These are phyloP conservation scores for Chalaropsis thielavioides DNA, from an alignment of 2,329 filamentous ascomycete species.

Conservation along the genomic window DNA sequence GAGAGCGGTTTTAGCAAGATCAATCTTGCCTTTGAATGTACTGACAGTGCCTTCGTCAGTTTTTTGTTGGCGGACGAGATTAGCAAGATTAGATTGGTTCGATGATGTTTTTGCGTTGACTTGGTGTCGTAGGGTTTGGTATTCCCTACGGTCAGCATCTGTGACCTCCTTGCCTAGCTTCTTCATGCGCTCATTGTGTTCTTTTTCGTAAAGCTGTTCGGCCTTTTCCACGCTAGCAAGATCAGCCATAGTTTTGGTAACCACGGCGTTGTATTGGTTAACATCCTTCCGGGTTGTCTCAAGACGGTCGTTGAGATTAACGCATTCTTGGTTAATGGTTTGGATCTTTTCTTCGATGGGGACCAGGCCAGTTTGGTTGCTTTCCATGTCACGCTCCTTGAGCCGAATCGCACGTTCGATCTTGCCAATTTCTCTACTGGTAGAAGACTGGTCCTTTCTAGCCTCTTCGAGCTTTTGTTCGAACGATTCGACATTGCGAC, in stretches of 20 bases:
- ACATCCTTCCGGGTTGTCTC: slow-evolving; percentile 61
- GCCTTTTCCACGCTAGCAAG: slow-evolving; percentile 78
- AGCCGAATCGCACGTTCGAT: slow-evolving; percentile 73
- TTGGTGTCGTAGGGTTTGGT: slow-evolving; percentile 69
- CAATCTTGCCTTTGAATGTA: slow-evolving; percentile 76
- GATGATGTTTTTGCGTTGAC: slow-evolving; percentile 69
- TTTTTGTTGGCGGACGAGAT: slow-evolving; percentile 75
- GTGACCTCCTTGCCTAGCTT: slow-evolving; percentile 77
- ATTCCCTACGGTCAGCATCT: slow-evolving; percentile 76
- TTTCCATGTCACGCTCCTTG: slow-evolving; percentile 77
- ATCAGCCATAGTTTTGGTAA: slow-evolving; percentile 65
- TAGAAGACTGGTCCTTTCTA: slow-evolving; percentile 66
- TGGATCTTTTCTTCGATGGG: slow-evolving; percentile 86
- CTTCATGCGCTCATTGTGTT: slow-evolving; percentile 72
- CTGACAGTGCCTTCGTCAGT: slow-evolving; percentile 84
- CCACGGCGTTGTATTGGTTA: slow-evolving; percentile 51
- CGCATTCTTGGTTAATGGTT: slow-evolving; percentile 57
- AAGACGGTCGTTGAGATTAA: slow-evolving; percentile 52
- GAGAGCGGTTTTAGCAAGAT: slow-evolving; percentile 57
- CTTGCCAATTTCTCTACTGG: slow-evolving; percentile 60
- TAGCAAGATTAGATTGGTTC: slow-evolving; percentile 71
- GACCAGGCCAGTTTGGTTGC: slow-evolving; percentile 69
- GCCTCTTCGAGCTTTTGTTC: slow-evolving; percentile 68
- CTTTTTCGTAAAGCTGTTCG: slow-evolving; percentile 71
- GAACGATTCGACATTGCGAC: slow-evolving; percentile 73